These are phyloP conservation scores for Entomortierella chlamydospora DNA, from an alignment of 192 early-diverging fungal genomes.

Conservation along the genomic window DNA sequence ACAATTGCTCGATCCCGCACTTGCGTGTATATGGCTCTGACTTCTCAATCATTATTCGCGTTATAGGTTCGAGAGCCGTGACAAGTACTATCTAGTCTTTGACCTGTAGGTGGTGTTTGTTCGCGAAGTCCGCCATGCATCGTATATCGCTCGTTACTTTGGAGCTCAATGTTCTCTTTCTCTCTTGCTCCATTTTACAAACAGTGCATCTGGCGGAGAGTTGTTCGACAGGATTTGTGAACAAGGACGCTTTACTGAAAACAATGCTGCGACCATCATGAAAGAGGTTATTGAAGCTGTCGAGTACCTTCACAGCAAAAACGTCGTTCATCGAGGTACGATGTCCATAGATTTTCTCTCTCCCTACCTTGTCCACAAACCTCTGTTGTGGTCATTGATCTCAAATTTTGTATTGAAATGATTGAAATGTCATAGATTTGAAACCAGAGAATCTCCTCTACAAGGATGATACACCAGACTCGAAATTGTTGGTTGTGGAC, in stretches of 20 bases:
- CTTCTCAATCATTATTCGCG: conserved; percentile 1
- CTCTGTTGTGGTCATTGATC: too few species aligned
- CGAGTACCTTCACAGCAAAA: conserved; percentile 86
- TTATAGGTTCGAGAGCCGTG: conserved; percentile 72
- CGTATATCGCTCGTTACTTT: too few species aligned
- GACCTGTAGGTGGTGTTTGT: conserved; percentile 67
- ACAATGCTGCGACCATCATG: conserved; percentile 82
- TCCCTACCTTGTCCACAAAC: too few species aligned
- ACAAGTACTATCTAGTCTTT: conserved; percentile 82
- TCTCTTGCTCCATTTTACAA: background rate
- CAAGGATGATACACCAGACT: conserved; percentile 66
- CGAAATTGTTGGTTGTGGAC: conserved; percentile 87
- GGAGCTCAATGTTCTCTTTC: too few species aligned
- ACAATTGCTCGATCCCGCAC: background rate
- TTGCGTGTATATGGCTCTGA: background rate
- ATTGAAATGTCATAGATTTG: too few species aligned
- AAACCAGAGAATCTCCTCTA: conserved; percentile 94
- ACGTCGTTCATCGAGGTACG: conserved; percentile 86
- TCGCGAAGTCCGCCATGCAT: too few species aligned
- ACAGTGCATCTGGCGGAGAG: conserved; percentile 78
- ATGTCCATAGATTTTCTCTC: too few species aligned
- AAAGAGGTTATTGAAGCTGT: conserved; percentile 80
- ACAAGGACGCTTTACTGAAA: conserved; percentile 83
- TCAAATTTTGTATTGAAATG: too few species aligned
- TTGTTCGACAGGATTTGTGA: conserved; percentile 87